A percentile compares a stretch with the other conserved stretches of the same genome.
Evolutionary conservation across 495 filamentous ascomycete genomes (phyloP).

Genomic region (Geoglossum glabrum): DNA sequence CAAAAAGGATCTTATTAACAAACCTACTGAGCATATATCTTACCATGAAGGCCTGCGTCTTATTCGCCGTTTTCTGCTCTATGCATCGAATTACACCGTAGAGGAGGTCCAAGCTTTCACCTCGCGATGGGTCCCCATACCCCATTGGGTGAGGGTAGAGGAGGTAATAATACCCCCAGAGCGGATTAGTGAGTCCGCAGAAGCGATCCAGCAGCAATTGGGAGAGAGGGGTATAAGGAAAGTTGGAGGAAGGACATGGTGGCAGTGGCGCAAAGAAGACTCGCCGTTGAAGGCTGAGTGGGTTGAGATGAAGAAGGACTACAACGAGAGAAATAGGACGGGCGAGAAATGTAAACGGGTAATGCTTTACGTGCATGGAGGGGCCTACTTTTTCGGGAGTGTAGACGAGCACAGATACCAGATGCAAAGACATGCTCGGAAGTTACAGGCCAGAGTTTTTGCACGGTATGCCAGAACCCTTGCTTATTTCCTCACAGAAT

Average conservation of each 20-base stretch:
- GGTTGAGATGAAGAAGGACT: conserved; percentile 84
- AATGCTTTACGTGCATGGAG: conserved; percentile 87
- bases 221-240: conserved; percentile 50
- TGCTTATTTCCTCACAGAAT: conserved; percentile 1
- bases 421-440: conserved; percentile 84
- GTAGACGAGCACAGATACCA: conserved; percentile 92
- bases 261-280: conserved; percentile 64
- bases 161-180: conserved; percentile 45
- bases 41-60: conserved; percentile 89
- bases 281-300: conserved; percentile 61
- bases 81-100: conserved; percentile 69
- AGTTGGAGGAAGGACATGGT: conserved; percentile 75
- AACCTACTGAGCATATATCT: conserved; percentile 69
- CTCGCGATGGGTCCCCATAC: conserved; percentile 69
- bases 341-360: conserved; percentile 42
- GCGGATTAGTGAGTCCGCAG: conserved; percentile 38
- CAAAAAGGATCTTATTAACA: conserved; percentile 48
- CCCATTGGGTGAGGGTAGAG: conserved; percentile 70
- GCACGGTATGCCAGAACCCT: conserved; percentile 29
- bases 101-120: conserved; percentile 88
- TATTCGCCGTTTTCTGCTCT: conserved; percentile 62
- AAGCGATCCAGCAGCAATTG: conserved; percentile 42
- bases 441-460: conserved; percentile 73
- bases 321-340: conserved; percentile 42
- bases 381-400: conserved; percentile 72